phyloP scores from a whole-genome alignment of 306 rosid species.

The Cucurbita moschata region DNA sequence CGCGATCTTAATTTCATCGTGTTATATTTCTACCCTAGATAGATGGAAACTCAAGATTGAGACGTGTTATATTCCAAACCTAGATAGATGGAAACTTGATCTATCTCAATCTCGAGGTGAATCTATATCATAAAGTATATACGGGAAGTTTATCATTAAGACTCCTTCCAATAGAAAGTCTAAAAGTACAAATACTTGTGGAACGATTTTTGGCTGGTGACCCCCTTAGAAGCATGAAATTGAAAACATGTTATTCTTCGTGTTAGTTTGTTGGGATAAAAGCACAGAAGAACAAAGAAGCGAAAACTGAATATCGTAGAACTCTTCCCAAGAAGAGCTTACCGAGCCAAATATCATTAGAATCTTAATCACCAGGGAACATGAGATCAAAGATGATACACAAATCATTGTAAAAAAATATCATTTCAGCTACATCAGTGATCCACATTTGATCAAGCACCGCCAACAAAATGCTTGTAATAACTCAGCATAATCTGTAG shows the following conservation, averaged over 20 bases:
- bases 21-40: too few relatives aligned
- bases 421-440: background rate
- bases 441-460: background rate
- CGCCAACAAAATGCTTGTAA: background rate
- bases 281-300: background rate
- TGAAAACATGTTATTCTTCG: background rate
- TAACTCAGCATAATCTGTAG: background rate
- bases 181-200: background rate
- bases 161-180: background rate
- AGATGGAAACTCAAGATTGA: too few relatives aligned
- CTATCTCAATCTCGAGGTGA: too few relatives aligned
- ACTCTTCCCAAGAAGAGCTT: background rate
- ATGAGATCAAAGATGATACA: background rate
- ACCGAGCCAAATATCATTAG: background rate
- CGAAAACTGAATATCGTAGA: background rate
- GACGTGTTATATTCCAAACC: too few relatives aligned
- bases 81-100: too few relatives aligned
- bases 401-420: background rate
- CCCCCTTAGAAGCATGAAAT: background rate
- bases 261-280: background rate
- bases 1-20: too few relatives aligned
- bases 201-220: background rate
- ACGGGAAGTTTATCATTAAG: background rate
- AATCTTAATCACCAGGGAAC: background rate
- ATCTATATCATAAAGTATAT: too few relatives aligned